phyloP scores from a whole-genome alignment of 2,329 filamentous ascomycete genomes.

The Dryadomyces quercus-mongolicae region DNA sequence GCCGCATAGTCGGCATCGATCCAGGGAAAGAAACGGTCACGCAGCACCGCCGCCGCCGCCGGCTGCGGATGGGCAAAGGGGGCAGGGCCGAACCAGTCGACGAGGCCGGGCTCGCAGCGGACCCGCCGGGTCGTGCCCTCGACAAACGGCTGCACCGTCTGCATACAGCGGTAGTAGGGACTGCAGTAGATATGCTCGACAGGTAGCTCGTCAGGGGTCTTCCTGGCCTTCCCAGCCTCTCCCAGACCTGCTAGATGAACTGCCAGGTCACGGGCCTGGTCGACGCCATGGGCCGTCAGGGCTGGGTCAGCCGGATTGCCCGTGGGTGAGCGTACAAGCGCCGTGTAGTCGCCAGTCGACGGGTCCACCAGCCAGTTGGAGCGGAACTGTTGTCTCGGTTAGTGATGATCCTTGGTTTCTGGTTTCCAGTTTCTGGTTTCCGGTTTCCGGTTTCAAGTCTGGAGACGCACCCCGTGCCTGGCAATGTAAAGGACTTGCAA shows the following conservation, averaged over 20 bases:
- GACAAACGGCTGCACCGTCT: slow-evolving; percentile 65
- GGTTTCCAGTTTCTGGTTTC: no score
- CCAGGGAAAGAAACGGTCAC: slow-evolving; percentile 52
- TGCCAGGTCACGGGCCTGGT: slow-evolving; percentile 70
- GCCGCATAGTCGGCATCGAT: slow-evolving; percentile 39
- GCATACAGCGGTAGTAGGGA: slow-evolving; percentile 77
- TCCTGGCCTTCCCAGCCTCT: slow-evolving; percentile 16
- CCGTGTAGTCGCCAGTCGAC: slow-evolving; percentile 64
- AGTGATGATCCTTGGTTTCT: no score
- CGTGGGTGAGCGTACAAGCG: slow-evolving; percentile 67
- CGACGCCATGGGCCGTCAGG: slow-evolving; percentile 74
- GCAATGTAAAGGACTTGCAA: no score
- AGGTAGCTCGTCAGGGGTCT: no score
- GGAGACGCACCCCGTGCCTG: no score
- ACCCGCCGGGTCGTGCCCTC: slow-evolving; percentile 20
- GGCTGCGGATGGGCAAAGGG: slow-evolving; percentile 77
- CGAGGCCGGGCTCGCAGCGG: slow-evolving; percentile 45
- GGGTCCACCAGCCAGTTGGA: slow-evolving; percentile 81
- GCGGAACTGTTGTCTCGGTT: slow-evolving; percentile 52
- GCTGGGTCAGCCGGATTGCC: slow-evolving; percentile 80
- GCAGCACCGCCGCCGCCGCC: slow-evolving; percentile 50
- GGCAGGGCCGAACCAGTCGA: slow-evolving; percentile 87
- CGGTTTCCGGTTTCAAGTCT: no score
- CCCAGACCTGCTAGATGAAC: slow-evolving; percentile 36
- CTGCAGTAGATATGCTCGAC: slow-evolving; percentile 72